phyloP scores from a whole-genome alignment of 2,329 filamentous ascomycete genomes.

The Dactylella cylindrospora region DNA sequence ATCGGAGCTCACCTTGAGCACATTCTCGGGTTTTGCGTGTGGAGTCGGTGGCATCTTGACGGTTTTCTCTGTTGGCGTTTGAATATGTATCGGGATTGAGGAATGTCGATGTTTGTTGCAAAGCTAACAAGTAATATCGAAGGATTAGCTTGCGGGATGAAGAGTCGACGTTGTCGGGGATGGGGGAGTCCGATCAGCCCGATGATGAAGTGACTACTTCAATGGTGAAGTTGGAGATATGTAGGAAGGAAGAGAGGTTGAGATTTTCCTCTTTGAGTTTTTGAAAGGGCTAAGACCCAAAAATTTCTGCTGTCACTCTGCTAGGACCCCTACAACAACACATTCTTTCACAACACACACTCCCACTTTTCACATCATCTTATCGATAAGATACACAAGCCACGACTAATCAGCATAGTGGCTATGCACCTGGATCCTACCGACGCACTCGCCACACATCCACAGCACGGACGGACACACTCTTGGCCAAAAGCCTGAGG shows the following conservation, averaged over 20 bases:
- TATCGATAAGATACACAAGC: too few relatives aligned
- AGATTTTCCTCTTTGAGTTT: slow-evolving; percentile 39
- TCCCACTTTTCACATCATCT: too few relatives aligned
- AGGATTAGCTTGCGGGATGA: slow-evolving; percentile 26
- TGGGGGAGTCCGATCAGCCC: slow-evolving; percentile 39
- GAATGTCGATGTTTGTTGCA: slow-evolving; percentile 13
- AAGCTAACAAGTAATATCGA: slow-evolving; percentile 25
- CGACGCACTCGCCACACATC: too few relatives aligned
- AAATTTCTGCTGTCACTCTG: too few relatives aligned
- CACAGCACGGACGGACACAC: too few relatives aligned
- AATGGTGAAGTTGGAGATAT: slow-evolving; percentile 15
- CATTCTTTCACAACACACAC: too few relatives aligned
- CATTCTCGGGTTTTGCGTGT: slow-evolving; percentile 98
- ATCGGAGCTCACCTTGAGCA: slow-evolving; percentile 68
- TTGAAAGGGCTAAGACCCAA: slow-evolving; percentile 35
- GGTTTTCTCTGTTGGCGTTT: slow-evolving; percentile 20
- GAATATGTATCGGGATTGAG: too few relatives aligned
- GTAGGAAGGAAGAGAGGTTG: slow-evolving; percentile 25
- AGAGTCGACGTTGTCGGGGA: slow-evolving; percentile 42
- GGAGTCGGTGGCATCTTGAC: slow-evolving; percentile 83
- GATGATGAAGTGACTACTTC: slow-evolving; percentile 41
- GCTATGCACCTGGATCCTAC: too few relatives aligned
- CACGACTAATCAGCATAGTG: too few relatives aligned
- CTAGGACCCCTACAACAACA: too few relatives aligned
- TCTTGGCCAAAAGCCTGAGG: too few relatives aligned